Evolutionary conservation across 805 yeast genomes (phyloP).

Genomic region (Jamesozyma gamospora): DNA sequence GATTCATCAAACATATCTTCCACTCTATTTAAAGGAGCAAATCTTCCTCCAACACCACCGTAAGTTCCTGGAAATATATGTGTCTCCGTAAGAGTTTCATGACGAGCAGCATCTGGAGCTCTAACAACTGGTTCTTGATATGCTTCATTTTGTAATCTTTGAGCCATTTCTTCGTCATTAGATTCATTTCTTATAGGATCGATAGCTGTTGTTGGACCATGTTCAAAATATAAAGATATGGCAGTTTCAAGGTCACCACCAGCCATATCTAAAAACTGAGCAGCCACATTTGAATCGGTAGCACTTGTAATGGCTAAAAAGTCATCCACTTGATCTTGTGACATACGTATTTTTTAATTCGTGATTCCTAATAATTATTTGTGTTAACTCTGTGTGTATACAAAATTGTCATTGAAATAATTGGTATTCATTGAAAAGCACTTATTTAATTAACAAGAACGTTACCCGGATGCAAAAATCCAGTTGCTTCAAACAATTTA

Average conservation of each 20-base stretch:
- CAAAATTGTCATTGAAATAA: too few relatives aligned
- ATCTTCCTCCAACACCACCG: conserved; percentile 33
- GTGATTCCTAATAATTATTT: not conserved
- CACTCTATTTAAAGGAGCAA: conserved; percentile 16
- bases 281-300: conserved; percentile 56
- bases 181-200: conserved; percentile 1
- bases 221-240: conserved; percentile 71
- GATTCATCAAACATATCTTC: conserved; percentile 28
- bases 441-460: too few relatives aligned
- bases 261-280: conserved; percentile 67
- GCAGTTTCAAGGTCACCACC: conserved; percentile 76
- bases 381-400: too few relatives aligned
- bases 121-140: conserved; percentile 47
- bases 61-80: conserved; percentile 29
- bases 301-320: conserved; percentile 81
- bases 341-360: conserved; percentile 11
- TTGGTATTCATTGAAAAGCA: too few relatives aligned
- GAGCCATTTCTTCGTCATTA: conserved; percentile 42
- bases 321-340: conserved; percentile 48
- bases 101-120: conserved; percentile 59
- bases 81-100: conserved; percentile 53
- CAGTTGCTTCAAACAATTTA: too few relatives aligned
- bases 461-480: too few relatives aligned
- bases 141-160: conserved; percentile 53
- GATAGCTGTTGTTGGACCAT: conserved; percentile 31